A percentile compares a stretch with the other conserved stretches of the same genome.
phyloP scores from a whole-genome alignment of 257 asterid genomes.

The Przewalskia tangutica region DNA sequence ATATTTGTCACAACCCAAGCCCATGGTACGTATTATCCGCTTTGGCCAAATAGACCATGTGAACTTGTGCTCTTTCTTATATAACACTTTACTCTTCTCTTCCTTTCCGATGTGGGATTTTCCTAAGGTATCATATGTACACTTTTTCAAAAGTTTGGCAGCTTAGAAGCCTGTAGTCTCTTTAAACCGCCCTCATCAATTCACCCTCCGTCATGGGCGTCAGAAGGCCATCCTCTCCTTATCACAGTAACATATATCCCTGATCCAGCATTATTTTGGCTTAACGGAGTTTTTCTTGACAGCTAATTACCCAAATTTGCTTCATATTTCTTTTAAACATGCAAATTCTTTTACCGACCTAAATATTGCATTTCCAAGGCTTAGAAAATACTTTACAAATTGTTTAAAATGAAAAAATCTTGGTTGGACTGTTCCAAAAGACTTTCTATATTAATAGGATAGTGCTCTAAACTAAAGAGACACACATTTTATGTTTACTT shows the following conservation, averaged over 20 bases:
- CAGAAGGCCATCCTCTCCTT: background rate
- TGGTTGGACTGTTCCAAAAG: background rate
- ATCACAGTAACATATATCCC: background rate
- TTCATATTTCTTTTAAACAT: background rate
- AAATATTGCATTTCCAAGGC: background rate
- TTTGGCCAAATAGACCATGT: background rate
- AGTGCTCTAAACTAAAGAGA: background rate
- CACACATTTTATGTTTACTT: background rate
- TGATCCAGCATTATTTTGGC: background rate
- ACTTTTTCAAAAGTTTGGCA: background rate
- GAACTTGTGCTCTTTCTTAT: background rate
- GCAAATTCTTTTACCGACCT: background rate
- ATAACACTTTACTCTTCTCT: background rate
- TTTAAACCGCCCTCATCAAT: background rate
- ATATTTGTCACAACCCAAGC: background rate
- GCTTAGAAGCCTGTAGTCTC: background rate
- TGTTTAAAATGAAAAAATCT: fast-evolving
- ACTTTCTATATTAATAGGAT: background rate
- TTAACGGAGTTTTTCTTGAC: background rate
- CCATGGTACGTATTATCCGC: background rate
- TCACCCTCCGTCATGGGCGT: fast-evolving
- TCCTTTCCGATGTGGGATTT: background rate
- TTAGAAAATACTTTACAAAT: background rate
- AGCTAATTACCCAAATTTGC: background rate
- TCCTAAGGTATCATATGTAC: background rate